These are phyloP conservation scores for Ogataea ramenticola DNA, from an alignment of 805 yeast species.

Conservation along the genomic window DNA sequence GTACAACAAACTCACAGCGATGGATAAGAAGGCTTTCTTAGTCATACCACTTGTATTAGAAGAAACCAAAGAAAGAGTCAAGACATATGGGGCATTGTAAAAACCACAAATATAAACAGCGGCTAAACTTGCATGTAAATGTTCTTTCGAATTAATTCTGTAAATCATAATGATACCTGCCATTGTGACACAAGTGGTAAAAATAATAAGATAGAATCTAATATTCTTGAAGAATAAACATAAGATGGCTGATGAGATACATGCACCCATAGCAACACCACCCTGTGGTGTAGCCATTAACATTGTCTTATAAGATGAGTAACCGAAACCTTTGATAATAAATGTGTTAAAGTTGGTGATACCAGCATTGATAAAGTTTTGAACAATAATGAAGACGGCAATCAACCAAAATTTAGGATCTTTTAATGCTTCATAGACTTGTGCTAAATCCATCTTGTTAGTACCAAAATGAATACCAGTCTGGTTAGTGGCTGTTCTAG, in stretches of 20 bases:
- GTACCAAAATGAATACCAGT: constrained; percentile 38
- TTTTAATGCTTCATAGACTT: constrained; percentile 18
- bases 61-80: constrained; percentile 17
- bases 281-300: constrained; percentile 28
- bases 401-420: constrained; percentile 33
- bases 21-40: constrained; percentile 38
- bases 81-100: constrained; percentile 1
- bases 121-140: constrained; percentile 3
- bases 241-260: constrained; percentile 17
- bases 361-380: constrained; percentile 4
- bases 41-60: constrained; percentile 58
- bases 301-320: constrained; percentile 8
- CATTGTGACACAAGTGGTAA: constrained; percentile 14
- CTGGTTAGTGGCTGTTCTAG: constrained; percentile 28
- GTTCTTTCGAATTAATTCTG: constrained; percentile 8
- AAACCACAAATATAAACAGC: constrained; percentile 3
- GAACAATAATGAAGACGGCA: constrained; percentile 3
- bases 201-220: constrained; percentile 20
- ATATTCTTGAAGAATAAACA: constrained; percentile 14
- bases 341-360: constrained; percentile 2
- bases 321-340: constrained; percentile 2
- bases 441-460: constrained; percentile 20
- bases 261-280: constrained; percentile 28
- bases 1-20: constrained; percentile 6
- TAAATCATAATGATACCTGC: constrained; percentile 25